Base-by-base conservation (phyloP, 768 basidiomycete genomes). In the Phanerochaete carnosa region DNA sequence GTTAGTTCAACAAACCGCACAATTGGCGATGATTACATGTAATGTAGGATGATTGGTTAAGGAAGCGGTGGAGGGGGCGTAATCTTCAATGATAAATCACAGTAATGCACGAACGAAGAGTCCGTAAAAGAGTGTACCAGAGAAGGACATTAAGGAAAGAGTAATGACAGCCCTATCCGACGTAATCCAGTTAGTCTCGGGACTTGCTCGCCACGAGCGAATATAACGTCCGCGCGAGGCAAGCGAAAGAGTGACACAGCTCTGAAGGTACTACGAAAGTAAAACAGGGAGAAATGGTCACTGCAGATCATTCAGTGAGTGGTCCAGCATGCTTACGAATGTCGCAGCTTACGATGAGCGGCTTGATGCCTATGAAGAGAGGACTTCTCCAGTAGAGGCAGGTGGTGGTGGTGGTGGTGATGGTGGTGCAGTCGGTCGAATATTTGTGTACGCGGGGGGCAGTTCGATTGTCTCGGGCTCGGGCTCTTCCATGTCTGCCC, bases 381-480 rank as follows among this genome's bases (percentile, higher is more conserved):
- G 19, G 12, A n/a, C 28, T 11, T 7, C 26, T 35, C 54, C 50
- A 12, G 22, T 51, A 3, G 28, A 28, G 25, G 45, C 23, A 25
- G 19, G 61, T 28, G 47, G 61, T 26, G 55, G 43, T 7, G 58
- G 52, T 51, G 45, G 51, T 12, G 57, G 49, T 3, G 61, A 45
- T 16, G 47, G 51, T n/a, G 52, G 39, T 19, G 52, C 45, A 7
- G 46, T 60, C 12, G 62, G 61, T 32, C 55, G 65, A 50, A 92
- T 77, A 62, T 89, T 83, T 28, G 88, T 90, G 72, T 94, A 94
- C 30, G 90, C 90, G 1, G 91, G 91, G 15, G 91, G 91, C 52
- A 94, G 79, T 72, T 94, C 92, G 49, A 94, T 83, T 45, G 90
- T 92, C 72, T 90, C 91, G 16, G 82, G 69, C 64, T 84, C 82